Evolutionary conservation across 2,329 filamentous ascomycete species (phyloP).

Genomic region (Sphaerostilbella broomeana): DNA sequence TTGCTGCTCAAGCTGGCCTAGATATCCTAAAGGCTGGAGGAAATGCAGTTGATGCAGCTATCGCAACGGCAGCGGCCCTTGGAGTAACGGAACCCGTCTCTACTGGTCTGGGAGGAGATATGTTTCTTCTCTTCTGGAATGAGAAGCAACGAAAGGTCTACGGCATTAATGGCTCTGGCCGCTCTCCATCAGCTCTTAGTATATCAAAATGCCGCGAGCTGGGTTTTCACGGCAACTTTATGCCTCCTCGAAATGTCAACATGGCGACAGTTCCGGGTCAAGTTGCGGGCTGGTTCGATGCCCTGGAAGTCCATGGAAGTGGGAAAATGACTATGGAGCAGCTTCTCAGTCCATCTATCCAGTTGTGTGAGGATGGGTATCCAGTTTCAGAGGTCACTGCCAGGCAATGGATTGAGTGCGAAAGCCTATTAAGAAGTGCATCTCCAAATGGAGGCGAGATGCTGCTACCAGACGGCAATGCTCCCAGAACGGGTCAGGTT

Average conservation of each 20-base stretch:
- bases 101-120: constrained; percentile 7
- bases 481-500: constrained; percentile 6
- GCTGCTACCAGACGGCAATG: background rate
- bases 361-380: constrained; percentile 8
- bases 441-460: constrained; percentile 5
- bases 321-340: constrained; percentile 5
- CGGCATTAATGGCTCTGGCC: constrained; percentile 7
- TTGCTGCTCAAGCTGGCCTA: constrained; percentile 6
- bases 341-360: constrained; percentile 1
- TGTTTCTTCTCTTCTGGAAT: constrained; percentile 9
- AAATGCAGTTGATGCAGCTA: constrained; percentile 9
- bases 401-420: constrained; percentile 8
- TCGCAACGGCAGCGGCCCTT: constrained; percentile 8
- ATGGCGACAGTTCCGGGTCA: constrained; percentile 6
- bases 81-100: constrained; percentile 9
- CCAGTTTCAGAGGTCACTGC: constrained; percentile 5
- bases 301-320: constrained; percentile 2
- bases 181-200: background rate
- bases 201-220: constrained; percentile 6
- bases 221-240: constrained; percentile 1
- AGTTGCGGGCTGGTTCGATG: constrained; percentile 7
- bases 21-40: constrained; percentile 9
- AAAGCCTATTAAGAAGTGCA: background rate
- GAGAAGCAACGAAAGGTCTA: constrained; percentile 3
- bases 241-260: constrained; percentile 4